Percentiles rank a stretch among this genome's conserved stretches.
Conservation (phyloP, 768 basidiomycete genomes). For the Termitomyces sp. region DNA sequence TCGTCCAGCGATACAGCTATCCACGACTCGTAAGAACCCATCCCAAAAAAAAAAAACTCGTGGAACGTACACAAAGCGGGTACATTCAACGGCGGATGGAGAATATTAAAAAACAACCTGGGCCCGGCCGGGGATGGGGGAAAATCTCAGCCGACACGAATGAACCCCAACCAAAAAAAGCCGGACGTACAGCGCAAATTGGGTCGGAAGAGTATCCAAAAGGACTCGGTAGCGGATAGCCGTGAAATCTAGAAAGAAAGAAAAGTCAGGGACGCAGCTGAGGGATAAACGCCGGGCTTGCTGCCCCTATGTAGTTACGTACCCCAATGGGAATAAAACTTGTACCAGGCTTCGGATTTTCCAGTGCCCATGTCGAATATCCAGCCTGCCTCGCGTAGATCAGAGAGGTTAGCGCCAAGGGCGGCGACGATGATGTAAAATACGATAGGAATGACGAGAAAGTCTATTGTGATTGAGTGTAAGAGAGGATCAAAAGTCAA, state of each 20-base stretch:
- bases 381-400: constrained; percentile 71
- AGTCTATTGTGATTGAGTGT: constrained; percentile 45
- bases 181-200: constrained; percentile 80
- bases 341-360: constrained; percentile 62
- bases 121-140: neutral
- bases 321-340: constrained; percentile 82
- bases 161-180: no score
- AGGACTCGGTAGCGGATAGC: constrained; percentile 61
- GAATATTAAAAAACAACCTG: constrained; percentile 78
- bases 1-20: constrained; percentile 82
- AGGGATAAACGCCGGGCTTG: neutral
- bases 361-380: constrained; percentile 65
- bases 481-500: neutral
- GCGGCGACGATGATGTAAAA: constrained; percentile 81
- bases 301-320: constrained; percentile 10
- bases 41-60: no score
- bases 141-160: no score
- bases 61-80: constrained; percentile 73
- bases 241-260: constrained; percentile 44
- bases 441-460: constrained; percentile 69
- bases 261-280: neutral
- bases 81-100: constrained; percentile 85
- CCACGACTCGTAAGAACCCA: neutral
- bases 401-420: constrained; percentile 51
- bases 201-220: constrained; percentile 86